Conservation (phyloP, 441 rosid species). For the Euphorbia corollata region DNA sequence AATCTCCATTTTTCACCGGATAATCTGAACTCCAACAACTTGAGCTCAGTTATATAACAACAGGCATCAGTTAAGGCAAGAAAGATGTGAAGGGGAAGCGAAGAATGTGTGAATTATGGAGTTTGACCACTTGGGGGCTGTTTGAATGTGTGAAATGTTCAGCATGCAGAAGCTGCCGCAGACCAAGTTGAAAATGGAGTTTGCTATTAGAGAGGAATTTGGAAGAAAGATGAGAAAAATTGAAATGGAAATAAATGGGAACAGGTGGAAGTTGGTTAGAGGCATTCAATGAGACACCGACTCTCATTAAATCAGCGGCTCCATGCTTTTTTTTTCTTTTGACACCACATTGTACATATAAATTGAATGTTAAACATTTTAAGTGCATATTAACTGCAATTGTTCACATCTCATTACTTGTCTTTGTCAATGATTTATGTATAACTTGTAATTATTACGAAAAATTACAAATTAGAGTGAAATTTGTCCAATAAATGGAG, state of each 20-base stretch:
- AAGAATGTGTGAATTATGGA: constrained; percentile 19
- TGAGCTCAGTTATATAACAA: background rate
- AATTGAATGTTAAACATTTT: no score
- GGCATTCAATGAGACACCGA: constrained; percentile 29
- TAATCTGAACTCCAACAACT: no score
- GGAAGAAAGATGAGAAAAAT: no score
- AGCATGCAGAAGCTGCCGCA: constrained; percentile 28
- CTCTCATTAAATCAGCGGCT: constrained; percentile 13
- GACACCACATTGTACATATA: no score
- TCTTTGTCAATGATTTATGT: no score
- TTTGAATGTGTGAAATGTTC: background rate
- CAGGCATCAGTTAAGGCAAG: background rate
- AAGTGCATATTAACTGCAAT: no score
- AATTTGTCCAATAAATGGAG: no score
- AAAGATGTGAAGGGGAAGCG: constrained; percentile 16
- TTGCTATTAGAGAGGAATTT: background rate
- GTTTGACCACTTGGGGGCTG: constrained; percentile 13
- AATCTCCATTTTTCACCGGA: constrained; percentile 55
- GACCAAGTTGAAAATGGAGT: background rate
- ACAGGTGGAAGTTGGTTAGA: constrained; percentile 25
- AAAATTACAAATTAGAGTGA: no score
- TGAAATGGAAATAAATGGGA: constrained; percentile 13
- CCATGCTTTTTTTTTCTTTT: background rate
- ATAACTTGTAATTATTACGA: no score
- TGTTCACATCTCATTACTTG: no score